phyloP scores from a whole-genome alignment of 805 yeast species.

The Barnettozyma botsteinii region DNA sequence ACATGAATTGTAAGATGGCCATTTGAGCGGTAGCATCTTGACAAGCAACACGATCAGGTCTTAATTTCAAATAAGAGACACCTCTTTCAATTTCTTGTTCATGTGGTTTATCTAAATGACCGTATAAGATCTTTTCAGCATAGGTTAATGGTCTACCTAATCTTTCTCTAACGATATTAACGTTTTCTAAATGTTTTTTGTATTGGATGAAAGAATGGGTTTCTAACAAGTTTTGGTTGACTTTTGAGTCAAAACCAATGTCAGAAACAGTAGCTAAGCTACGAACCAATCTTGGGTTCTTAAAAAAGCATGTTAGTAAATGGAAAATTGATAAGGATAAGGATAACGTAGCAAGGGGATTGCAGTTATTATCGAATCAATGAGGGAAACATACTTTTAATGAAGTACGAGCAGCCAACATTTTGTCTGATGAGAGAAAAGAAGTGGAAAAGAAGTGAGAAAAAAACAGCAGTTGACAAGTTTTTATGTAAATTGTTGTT shows the following conservation, averaged over 20 bases:
- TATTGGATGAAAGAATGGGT: constrained; percentile 82
- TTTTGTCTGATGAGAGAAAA: constrained; percentile 1
- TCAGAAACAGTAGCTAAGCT: constrained; percentile 36
- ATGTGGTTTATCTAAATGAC: constrained; percentile 91
- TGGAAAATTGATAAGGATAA: not conserved
- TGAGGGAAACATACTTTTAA: not conserved
- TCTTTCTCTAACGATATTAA: constrained; percentile 77
- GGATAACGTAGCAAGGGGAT: too few relatives aligned
- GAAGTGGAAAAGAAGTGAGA: not conserved
- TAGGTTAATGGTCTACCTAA: constrained; percentile 85
- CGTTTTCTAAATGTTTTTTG: constrained; percentile 84
- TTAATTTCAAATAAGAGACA: constrained; percentile 81
- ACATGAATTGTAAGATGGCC: constrained; percentile 96
- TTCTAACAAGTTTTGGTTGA: constrained; percentile 75
- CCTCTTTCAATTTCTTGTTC: constrained; percentile 84
- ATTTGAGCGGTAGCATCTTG: constrained; percentile 99
- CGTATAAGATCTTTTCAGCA: constrained; percentile 92
- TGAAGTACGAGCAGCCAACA: constrained; percentile 13
- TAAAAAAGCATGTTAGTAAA: not conserved
- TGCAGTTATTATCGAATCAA: not conserved
- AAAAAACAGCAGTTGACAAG: constrained; percentile 5
- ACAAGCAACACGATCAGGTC: constrained; percentile 98
- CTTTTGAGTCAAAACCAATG: constrained; percentile 63
- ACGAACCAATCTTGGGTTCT: constrained; percentile 26
- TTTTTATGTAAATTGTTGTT: constrained; percentile 6